Base-by-base conservation (phyloP, 306 rosid genomes). In the Luffa aegyptiaca region DNA sequence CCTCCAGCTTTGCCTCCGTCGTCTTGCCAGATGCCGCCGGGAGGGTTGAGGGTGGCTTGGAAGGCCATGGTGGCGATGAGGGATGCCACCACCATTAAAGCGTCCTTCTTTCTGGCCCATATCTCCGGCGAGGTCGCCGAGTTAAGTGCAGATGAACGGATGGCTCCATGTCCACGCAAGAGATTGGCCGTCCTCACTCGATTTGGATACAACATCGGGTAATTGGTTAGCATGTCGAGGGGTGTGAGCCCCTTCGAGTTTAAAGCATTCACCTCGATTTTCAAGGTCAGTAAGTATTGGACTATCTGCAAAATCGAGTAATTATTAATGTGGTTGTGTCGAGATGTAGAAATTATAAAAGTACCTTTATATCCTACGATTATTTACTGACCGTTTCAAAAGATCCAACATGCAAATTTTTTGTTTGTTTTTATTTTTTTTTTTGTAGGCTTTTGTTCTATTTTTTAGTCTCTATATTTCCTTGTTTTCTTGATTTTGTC, bases 31-130 rank as follows among this genome's bases (percentile, higher is more conserved):
- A 84, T 62, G n/a, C 84, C 87, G 37, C 87, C 82, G 5, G 87
- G 87, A 10, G 87, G 87, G 31, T 79, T 84, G 57, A 84, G 17
- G 10, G 36, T 48, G 76, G 86, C 86, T 76, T 80, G 83, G 79
- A 84, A 84, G 59, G 86, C 86, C n/a, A 81, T 78, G 6, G 84
- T 84, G 45, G 84, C 87, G n/a, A 84, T 80, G 11, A 84, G 72
- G 10, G 87, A 84, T 20, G 87, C 87, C 39, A 81, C 87, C 63
- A 81, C 80, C 87, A 81, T 84, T 36, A 84, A 62, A 3, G 87
- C 72, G 21, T 72, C 76, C 57, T 79, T 79, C 84, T 78, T 84
- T 75, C 86, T 76, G 20, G 57, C 57, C 57, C 57, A 52, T 1
- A 52, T 14, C 57, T 52, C 57, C 6, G 57, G n/a, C 6, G 57